Evolutionary conservation across 805 yeast genomes (phyloP).

Genomic region (Myxozyma sirexii): DNA sequence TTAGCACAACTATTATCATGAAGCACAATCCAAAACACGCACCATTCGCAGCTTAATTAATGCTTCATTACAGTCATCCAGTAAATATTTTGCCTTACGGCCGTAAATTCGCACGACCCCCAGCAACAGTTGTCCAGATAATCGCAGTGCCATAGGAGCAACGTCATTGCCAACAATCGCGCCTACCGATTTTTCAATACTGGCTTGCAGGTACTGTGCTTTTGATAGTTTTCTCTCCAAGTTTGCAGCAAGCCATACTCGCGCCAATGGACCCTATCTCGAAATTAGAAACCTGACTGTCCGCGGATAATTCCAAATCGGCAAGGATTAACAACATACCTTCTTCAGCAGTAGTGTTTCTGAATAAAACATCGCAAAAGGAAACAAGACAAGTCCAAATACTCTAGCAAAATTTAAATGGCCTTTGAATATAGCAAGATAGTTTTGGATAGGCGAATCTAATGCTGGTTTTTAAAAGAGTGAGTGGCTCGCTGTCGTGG

Average conservation of each 20-base stretch:
- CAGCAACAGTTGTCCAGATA: conserved; percentile 81
- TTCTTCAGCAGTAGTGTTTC: conserved; percentile 57
- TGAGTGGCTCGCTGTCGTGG: background rate
- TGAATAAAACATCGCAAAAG: conserved; percentile 50
- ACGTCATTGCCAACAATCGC: conserved; percentile 57
- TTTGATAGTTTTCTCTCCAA: conserved; percentile 76
- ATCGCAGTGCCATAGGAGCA: conserved; percentile 72
- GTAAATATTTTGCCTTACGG: conserved; percentile 75
- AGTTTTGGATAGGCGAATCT: too few relatives aligned
- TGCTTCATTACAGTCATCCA: conserved; percentile 82
- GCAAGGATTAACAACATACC: conserved; percentile 14
- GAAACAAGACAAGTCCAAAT: background rate
- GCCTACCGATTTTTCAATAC: conserved; percentile 65
- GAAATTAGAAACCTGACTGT: too few relatives aligned
- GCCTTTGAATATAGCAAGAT: background rate
- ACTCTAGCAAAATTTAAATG: too few relatives aligned
- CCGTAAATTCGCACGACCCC: conserved; percentile 89
- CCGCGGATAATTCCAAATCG: background rate
- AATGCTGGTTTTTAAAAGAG: too few relatives aligned
- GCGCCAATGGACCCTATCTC: conserved; percentile 77
- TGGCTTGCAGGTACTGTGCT: conserved; percentile 70
- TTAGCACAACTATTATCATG: background rate
- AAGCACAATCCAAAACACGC: background rate
- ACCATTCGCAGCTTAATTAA: conserved; percentile 66
- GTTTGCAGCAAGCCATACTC: conserved; percentile 91